Percentiles rank a stretch among this genome's conserved stretches.
phyloP scores from a whole-genome alignment of 1,139 yeast species.

The Diutina neorugosa region DNA sequence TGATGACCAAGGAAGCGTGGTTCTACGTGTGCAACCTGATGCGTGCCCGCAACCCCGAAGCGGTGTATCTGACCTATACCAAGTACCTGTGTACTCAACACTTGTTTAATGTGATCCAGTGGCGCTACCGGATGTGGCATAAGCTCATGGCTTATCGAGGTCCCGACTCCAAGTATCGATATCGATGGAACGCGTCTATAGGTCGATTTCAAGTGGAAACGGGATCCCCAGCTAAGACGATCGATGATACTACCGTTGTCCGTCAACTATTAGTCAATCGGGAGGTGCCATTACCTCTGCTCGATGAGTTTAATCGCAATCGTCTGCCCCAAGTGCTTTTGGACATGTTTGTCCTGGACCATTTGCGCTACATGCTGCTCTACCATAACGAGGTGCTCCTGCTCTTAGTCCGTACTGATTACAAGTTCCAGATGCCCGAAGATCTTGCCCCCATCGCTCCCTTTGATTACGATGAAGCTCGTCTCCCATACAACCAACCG shows the following conservation, averaged over 20 bases:
- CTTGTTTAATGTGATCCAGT: constrained; percentile 25
- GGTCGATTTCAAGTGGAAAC: constrained; percentile 26
- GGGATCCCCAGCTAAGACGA: constrained; percentile 13
- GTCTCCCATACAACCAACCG: background rate
- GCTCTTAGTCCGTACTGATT: constrained; percentile 18
- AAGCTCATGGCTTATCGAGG: constrained; percentile 19
- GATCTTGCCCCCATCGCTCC: constrained; percentile 21
- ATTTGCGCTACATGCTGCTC: constrained; percentile 24
- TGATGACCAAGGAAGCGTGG: constrained; percentile 28
- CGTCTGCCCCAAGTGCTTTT: constrained; percentile 19
- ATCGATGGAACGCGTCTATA: constrained; percentile 26
- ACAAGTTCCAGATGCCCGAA: constrained; percentile 19
- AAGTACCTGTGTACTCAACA: constrained; percentile 32
- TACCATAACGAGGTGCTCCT: constrained; percentile 30
- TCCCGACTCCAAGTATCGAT: constrained; percentile 15
- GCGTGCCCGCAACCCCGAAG: constrained; percentile 26
- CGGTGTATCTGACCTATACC: constrained; percentile 31
- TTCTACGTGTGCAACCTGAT: constrained; percentile 26
- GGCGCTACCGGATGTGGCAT: constrained; percentile 26
- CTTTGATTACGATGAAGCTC: constrained; percentile 14
- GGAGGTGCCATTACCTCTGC: constrained; percentile 20
- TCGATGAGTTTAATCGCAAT: constrained; percentile 22
- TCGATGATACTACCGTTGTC: constrained; percentile 21
- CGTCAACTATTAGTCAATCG: constrained; percentile 24
- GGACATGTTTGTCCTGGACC: constrained; percentile 27